Evolutionary conservation across 2,329 filamentous ascomycete genomes (phyloP), one percentile per base, ranked within the genome.

Genomic region (Calcarisporium arbuscula): DNA sequence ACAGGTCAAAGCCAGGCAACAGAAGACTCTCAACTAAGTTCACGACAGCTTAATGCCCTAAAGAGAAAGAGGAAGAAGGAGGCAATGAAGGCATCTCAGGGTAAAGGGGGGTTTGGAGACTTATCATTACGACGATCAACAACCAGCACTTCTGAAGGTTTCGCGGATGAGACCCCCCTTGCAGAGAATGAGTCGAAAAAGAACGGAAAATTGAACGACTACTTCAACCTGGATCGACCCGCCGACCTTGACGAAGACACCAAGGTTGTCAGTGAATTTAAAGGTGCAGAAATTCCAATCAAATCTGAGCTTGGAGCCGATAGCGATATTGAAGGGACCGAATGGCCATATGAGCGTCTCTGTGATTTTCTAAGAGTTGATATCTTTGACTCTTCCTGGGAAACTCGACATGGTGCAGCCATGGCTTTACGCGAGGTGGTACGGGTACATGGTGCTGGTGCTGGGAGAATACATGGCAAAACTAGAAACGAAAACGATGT

Each of bases 231-330:
- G 12, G 90, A 95, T 14, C 77, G 87, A 32, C 77, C 78, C 14
- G 68, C 76, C 21, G 82, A 85, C 28, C 72, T 82, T 4, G 89
- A 96, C 42, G 92, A 98, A 54, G 86, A 94, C 30, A 80, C 80
- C 5, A 95, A 95, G 55, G 79, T 98, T 12, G 84, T 96, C 18
- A 86, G 88, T 28, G 92, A 98, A 53, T 96, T 94, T 68, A 96
- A 96, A 57, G 94, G 92, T 4, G 74, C 82, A 2, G 65, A 80
- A 4, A 67, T 86, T 8, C 78, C 85, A 3, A 86, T 95, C 54
- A 92, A 95, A 56, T 87, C 90, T 1, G 77, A 92, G 37, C 74
- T 96, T 38, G 80, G 94, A 54, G 72, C 79, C 3, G 85, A 94
- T 38, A 74, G 82, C 11, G 77, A 82, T 45, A 73, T 85, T 39